Evolutionary conservation across 1,284 basidiomycete species (phyloP).

Genomic region (Melanopsichium pennsylvanicum): DNA sequence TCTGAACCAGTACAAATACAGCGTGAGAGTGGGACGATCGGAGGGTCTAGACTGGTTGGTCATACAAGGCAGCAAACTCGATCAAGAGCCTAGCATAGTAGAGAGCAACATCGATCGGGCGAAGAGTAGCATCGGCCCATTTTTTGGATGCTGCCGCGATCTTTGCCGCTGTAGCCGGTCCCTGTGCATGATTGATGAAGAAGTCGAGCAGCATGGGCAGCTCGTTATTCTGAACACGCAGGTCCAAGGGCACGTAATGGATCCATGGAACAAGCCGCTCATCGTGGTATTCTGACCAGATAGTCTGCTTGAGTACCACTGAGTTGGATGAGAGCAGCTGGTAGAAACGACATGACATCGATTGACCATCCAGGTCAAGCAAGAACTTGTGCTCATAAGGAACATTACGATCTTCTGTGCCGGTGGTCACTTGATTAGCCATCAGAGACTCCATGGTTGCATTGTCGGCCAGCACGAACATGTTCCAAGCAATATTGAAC

Average conservation of each 20-base stretch:
- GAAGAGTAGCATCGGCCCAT: constrained; percentile 19
- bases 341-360: constrained; percentile 42
- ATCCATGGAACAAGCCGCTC: constrained; percentile 37
- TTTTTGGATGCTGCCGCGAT: constrained; percentile 17
- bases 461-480: constrained; percentile 11
- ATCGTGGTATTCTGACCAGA: constrained; percentile 43
- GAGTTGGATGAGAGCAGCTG: constrained; percentile 32
- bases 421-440: constrained; percentile 13
- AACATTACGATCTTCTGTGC: background rate
- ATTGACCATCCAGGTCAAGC: constrained; percentile 28
- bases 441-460: constrained; percentile 3
- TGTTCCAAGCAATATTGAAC: constrained; percentile 18
- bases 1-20: background rate
- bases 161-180: constrained; percentile 11
- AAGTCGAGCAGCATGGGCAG: constrained; percentile 33
- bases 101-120: constrained; percentile 27
- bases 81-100: constrained; percentile 29
- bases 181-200: constrained; percentile 25
- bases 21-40: no score
- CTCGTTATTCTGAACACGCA: constrained; percentile 27
- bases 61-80: constrained; percentile 22
- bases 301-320: constrained; percentile 33
- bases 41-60: background rate
- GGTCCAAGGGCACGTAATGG: constrained; percentile 31
- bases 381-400: constrained; percentile 19